Percentiles rank a stretch among this genome's conserved stretches.
Evolutionary conservation across 345 rosid genomes (phyloP).

Genomic region (Eucalyptus viminalis): DNA sequence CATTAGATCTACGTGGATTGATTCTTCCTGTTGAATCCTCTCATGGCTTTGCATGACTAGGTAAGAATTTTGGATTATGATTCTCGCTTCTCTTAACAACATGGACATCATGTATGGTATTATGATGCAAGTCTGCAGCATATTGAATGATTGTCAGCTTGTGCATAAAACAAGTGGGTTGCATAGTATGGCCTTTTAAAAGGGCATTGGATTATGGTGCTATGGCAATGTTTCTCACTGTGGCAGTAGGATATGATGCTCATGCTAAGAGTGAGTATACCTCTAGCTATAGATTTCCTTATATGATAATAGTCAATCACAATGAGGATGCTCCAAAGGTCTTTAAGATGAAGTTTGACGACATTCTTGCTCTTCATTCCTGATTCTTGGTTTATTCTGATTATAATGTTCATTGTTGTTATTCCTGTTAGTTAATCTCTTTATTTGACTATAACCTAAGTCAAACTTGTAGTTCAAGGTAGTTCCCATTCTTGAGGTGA

Average conservation of each 20-base stretch:
- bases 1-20: too few relatives aligned
- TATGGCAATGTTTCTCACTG: background rate
- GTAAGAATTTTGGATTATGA: too few relatives aligned
- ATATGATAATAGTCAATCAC: background rate
- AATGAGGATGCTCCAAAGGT: accelerated
- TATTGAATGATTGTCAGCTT: too few relatives aligned
- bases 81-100: too few relatives aligned
- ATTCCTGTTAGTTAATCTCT: background rate
- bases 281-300: background rate
- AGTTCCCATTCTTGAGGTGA: background rate
- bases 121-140: too few relatives aligned
- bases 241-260: background rate
- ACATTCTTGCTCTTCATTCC: background rate
- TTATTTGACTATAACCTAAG: background rate
- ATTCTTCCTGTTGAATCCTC: too few relatives aligned
- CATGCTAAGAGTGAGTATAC: background rate
- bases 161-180: too few relatives aligned
- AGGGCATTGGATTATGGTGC: too few relatives aligned
- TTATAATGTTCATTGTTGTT: background rate
- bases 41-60: too few relatives aligned
- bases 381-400: background rate
- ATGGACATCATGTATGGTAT: too few relatives aligned
- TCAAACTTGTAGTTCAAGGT: background rate
- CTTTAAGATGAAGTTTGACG: background rate
- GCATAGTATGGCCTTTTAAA: too few relatives aligned